phyloP scores from a whole-genome alignment of 192 early-diverging fungal species.

The Ambispora gerdemannii region DNA sequence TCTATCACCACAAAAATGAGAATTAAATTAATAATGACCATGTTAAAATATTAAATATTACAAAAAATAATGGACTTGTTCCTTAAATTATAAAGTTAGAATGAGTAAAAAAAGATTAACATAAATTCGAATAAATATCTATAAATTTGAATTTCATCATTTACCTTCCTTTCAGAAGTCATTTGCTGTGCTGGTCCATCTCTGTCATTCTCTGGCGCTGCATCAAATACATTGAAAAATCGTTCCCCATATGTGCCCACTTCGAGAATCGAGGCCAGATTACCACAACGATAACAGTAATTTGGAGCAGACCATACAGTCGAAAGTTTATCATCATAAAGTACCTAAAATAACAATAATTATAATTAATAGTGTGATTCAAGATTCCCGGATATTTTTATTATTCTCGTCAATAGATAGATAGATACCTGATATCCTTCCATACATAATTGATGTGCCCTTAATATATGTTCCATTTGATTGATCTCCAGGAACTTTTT shows the following conservation, averaged over 20 bases:
- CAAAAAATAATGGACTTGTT: no score
- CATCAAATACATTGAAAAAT: slow-evolving; percentile 87
- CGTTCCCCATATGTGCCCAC: slow-evolving; percentile 70
- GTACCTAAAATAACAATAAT: slow-evolving; percentile 49
- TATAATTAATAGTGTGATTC: not conserved
- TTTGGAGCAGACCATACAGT: slow-evolving; percentile 88
- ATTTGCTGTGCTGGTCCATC: slow-evolving; percentile 40
- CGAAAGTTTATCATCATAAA: slow-evolving; percentile 80
- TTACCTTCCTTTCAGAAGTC: slow-evolving; percentile 29
- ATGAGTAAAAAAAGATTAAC: no score
- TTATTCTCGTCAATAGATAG: slow-evolving; percentile 21
- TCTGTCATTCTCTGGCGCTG: slow-evolving; percentile 75
- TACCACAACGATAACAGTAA: slow-evolving; percentile 87
- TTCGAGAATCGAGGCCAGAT: slow-evolving; percentile 79
- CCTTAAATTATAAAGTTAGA: no score
- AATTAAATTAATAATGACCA: no score
- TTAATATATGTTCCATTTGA: slow-evolving; percentile 72
- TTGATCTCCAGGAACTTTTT: slow-evolving; percentile 77
- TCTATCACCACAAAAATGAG: no score
- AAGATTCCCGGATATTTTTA: no score
- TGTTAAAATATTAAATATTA: no score
- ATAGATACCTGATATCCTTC: slow-evolving; percentile 70
- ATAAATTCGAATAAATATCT: no score
- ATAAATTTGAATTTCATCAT: no score
- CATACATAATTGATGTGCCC: slow-evolving; percentile 88